Evolutionary conservation across 768 basidiomycete genomes (phyloP).

Genomic region (Tephrocybe sp.): DNA sequence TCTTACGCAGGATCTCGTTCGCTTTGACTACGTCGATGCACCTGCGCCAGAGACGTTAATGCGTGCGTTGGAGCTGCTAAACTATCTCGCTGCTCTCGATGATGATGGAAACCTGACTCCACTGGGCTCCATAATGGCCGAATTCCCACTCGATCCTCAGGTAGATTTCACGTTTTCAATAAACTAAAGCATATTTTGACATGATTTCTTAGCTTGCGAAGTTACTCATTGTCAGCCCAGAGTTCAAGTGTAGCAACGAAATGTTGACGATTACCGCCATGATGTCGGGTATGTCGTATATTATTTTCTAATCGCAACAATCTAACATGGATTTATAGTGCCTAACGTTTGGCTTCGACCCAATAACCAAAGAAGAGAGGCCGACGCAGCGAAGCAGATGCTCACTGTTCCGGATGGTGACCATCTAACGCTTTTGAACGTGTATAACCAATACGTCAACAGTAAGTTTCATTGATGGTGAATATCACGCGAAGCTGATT

Average conservation of each 20-base stretch:
- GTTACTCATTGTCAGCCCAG: slow-evolving; percentile 90
- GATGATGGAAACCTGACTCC: slow-evolving; percentile 91
- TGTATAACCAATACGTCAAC: slow-evolving; percentile 87
- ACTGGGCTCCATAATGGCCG: slow-evolving; percentile 90
- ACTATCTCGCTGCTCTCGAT: slow-evolving; percentile 89
- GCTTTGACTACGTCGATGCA: slow-evolving; percentile 88
- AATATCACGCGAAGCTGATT: not conserved
- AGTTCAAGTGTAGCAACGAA: slow-evolving; percentile 95
- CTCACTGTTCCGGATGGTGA: slow-evolving; percentile 95
- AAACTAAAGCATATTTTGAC: not conserved
- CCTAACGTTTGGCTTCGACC: slow-evolving; percentile 96
- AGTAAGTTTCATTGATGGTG: slow-evolving; percentile 45
- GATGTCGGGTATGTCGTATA: slow-evolving; percentile 70
- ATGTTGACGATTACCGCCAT: slow-evolving; percentile 94
- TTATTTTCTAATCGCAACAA: not conserved
- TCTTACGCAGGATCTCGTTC: slow-evolving; percentile 66
- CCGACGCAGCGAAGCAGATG: slow-evolving; percentile 87
- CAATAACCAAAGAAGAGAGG: slow-evolving; percentile 82
- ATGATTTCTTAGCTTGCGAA: slow-evolving; percentile 65
- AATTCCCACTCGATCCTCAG: slow-evolving; percentile 98
- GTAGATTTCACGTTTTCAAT: slow-evolving; percentile 33
- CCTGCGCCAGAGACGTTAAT: slow-evolving; percentile 96
- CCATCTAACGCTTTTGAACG: slow-evolving; percentile 91
- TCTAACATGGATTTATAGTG: slow-evolving; percentile 39
- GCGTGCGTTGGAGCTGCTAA: slow-evolving; percentile 92